Evolutionary conservation across 257 asterid genomes (phyloP).

Genomic region (Scutellaria barbata): DNA sequence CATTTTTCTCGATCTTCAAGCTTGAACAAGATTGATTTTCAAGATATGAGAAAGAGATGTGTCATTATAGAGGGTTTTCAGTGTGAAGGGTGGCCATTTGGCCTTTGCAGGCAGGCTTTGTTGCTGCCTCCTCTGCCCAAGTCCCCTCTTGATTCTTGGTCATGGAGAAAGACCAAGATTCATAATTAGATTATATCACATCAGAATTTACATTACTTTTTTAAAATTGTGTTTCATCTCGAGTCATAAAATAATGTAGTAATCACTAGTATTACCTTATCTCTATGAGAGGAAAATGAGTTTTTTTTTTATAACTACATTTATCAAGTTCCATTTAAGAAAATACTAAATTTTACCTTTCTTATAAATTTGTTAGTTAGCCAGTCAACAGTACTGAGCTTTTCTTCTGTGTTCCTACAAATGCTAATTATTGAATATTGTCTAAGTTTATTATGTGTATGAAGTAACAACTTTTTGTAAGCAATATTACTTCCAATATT

Average conservation of each 20-base stretch:
- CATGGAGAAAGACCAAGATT: constrained; percentile 57
- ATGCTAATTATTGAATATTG: no score
- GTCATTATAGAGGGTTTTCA: constrained; percentile 53
- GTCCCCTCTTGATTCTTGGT: constrained; percentile 85
- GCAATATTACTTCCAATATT: no score
- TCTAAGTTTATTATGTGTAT: no score
- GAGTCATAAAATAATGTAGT: background rate
- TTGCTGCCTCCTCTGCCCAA: constrained; percentile 85
- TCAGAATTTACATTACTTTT: background rate
- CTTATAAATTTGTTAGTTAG: no score
- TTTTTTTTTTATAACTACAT: background rate
- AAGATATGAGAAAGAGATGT: constrained; percentile 42
- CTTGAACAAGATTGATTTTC: constrained; percentile 54
- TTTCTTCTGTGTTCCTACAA: no score
- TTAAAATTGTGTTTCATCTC: no score
- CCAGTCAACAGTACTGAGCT: no score
- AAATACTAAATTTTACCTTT: constrained; percentile 7
- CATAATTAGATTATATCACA: background rate
- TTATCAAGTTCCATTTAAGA: background rate
- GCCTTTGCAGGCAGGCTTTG: constrained; percentile 65
- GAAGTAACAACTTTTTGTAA: no score
- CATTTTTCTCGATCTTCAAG: constrained; percentile 72
- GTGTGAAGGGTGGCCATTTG: constrained; percentile 90
- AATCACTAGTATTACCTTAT: background rate
- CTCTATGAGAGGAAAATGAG: background rate